Conservation (phyloP, 768 basidiomycete genomes). For the Lentinus brumalis region DNA sequence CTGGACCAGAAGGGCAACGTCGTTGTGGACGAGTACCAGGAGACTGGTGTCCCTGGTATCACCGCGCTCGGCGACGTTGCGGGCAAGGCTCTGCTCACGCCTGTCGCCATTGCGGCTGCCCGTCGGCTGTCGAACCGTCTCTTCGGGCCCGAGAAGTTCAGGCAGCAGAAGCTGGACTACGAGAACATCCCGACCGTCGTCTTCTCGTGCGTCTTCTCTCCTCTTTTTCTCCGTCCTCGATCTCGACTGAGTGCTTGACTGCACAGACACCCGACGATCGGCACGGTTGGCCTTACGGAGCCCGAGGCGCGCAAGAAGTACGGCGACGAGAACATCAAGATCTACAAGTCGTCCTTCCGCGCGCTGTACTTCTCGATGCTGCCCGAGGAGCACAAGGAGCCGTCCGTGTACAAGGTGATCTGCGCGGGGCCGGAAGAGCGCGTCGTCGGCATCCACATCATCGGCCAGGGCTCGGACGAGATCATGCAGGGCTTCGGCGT, state of each 20-base stretch:
- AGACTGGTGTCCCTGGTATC: slow-evolving; percentile 68
- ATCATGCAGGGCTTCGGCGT: slow-evolving; percentile 94
- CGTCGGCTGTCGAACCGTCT: slow-evolving; percentile 85
- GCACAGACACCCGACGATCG: slow-evolving; percentile 88
- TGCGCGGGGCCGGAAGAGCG: slow-evolving; percentile 87
- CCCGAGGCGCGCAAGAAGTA: slow-evolving; percentile 86
- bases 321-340: slow-evolving; percentile 85
- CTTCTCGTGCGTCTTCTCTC: slow-evolving; percentile 78
- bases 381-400: slow-evolving; percentile 89
- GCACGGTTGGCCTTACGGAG: slow-evolving; percentile 94
- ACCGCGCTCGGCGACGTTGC: slow-evolving; percentile 90
- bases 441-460: slow-evolving; percentile 94
- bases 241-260: not conserved
- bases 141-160: slow-evolving; percentile 86
- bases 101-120: slow-evolving; percentile 97
- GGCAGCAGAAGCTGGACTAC: slow-evolving; percentile 85
- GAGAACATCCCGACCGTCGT: slow-evolving; percentile 93
- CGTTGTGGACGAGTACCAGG: slow-evolving; percentile 90
- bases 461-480: slow-evolving; percentile 92
- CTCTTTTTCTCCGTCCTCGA: not conserved
- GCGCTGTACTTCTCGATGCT: slow-evolving; percentile 93
- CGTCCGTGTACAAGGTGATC: slow-evolving; percentile 91
- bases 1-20: slow-evolving; percentile 80
- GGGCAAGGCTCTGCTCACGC: slow-evolving; percentile 91
- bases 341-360: slow-evolving; percentile 82